Evolutionary conservation across 163 green algal species (phyloP).

Genomic region (Scenedesmus sp.): DNA sequence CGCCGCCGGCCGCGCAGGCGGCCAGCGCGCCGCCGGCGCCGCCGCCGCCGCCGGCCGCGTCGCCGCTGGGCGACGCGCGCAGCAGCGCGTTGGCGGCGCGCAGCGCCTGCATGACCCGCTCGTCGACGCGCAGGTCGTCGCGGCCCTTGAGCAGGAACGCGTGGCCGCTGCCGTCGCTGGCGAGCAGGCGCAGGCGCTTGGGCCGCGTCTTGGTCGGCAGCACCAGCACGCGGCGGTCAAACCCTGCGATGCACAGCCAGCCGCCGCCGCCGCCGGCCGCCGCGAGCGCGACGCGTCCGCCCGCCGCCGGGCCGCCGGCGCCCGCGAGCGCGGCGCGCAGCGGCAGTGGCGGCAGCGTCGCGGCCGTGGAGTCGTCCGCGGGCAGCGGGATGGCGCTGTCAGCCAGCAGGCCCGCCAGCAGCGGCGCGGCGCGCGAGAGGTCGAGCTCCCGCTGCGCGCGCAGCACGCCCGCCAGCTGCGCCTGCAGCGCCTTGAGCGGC

Average conservation of each 20-base stretch:
- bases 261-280: conserved; percentile 18
- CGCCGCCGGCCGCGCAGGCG: not conserved
- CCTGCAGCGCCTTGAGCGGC: conserved; percentile 22
- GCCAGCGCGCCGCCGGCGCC: not conserved
- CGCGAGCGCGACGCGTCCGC: not conserved
- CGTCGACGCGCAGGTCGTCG: conserved; percentile 90
- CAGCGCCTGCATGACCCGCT: conserved; percentile 83
- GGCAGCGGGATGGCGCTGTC: conserved; percentile 47
- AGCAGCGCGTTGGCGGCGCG: conserved; percentile 18
- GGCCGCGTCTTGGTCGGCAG: conserved; percentile 92
- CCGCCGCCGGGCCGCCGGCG: not conserved
- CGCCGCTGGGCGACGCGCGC: not conserved
- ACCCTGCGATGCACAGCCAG: conserved; percentile 55
- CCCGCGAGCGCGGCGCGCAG: not conserved
- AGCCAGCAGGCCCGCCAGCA: conserved; percentile 16
- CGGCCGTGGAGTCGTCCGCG: conserved; percentile 32
- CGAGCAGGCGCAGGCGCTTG: conserved; percentile 83
- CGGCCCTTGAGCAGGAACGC: conserved; percentile 90
- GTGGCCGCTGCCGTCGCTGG: conserved; percentile 74
- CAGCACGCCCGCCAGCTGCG: conserved; percentile 30
- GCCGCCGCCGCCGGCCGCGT: not conserved
- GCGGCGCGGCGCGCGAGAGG: conserved; percentile 15
- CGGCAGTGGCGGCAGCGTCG: conserved; percentile 3
- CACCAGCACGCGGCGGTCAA: conserved; percentile 40
- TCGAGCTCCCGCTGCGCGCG: conserved; percentile 18